Base-by-base conservation (phyloP, 345 rosid genomes). In the Trapa incisa region DNA sequence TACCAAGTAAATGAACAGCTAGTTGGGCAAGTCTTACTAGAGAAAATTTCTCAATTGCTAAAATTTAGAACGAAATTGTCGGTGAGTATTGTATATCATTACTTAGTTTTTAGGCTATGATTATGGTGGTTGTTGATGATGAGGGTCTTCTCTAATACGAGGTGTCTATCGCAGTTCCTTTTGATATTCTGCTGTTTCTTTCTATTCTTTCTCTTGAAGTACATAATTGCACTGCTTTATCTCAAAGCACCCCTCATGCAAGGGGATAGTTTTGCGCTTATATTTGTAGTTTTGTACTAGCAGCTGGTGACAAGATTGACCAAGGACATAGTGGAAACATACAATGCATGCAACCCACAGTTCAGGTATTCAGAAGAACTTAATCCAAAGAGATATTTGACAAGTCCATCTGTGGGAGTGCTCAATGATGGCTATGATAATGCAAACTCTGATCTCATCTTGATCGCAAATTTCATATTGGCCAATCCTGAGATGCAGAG, bases 401-500 rank as follows among this genome's bases (percentile, higher is more conserved):
- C 97, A 66, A 89, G 85, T 77, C 99, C 99, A 58, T 85, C 99
- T 47, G 81, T 73, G 78, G 98, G 97, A 73, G 90, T 86, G 68
- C 90, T 80, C 76, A 95, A 95, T 72, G 97, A 89, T 78, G 97
- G 99, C 74, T 82, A 72, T 78, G 99, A 91, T 80, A 95, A 95
- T 79, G 89, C 77, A 76, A 89, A 91, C 78, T 91, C 96, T 5
- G 99, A 95, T 78, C 96, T 95, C 65, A 91, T 95, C 83, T 81
- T 95, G 74, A 69, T 88, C 29, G 98, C 87, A 66, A 95, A 95
- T 79, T 80, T 70, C 76, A 74, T 75, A 64, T 77, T 95, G 82
- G 73, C 77, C 82, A 89, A 93, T 76, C 80, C 81, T 73, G 90
- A 85, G 64, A 76, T 88, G 58, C 96, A 86, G 52, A 85, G 83